Conservation (phyloP, 1,284 basidiomycete genomes). For the Fomitiporia mediterranea region DNA sequence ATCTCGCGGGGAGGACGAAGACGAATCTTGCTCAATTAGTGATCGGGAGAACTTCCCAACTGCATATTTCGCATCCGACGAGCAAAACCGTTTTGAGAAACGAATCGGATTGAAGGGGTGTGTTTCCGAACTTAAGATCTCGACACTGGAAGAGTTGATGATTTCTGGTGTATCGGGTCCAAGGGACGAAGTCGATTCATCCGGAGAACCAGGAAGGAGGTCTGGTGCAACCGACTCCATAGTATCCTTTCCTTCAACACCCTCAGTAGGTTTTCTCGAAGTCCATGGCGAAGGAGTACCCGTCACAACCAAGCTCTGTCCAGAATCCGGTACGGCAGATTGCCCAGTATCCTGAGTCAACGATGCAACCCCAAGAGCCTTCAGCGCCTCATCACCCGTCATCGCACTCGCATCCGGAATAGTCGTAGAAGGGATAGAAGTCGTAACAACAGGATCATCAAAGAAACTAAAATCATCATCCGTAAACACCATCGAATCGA, state of each 20-base stretch:
- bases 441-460: slow-evolving; percentile 39
- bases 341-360: slow-evolving; percentile 28
- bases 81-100: slow-evolving; percentile 56
- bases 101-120: slow-evolving; percentile 61
- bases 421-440: slow-evolving; percentile 23
- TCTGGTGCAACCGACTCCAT: slow-evolving; percentile 28
- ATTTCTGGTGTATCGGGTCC: slow-evolving; percentile 51
- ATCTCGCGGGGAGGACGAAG: slow-evolving; percentile 28
- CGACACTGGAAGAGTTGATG: slow-evolving; percentile 11
- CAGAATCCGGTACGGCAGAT: slow-evolving; percentile 25
- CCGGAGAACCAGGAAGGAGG: slow-evolving; percentile 38
- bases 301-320: slow-evolving; percentile 2
- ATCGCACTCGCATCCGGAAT: slow-evolving; percentile 23
- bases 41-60: slow-evolving; percentile 72
- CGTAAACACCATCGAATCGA: slow-evolving; percentile 52
- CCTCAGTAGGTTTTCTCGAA: slow-evolving; percentile 25
- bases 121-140: slow-evolving; percentile 20
- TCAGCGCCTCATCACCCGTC: slow-evolving; percentile 25
- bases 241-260: slow-evolving; percentile 29
- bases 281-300: slow-evolving; percentile 29
- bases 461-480: slow-evolving; percentile 80
- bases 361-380: slow-evolving; percentile 30
- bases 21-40: slow-evolving; percentile 43
- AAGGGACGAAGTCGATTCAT: slow-evolving; percentile 36
- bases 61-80: slow-evolving; percentile 66